phyloP scores from a whole-genome alignment of 2,329 filamentous ascomycete genomes.

The Fusarium abutilonis region DNA sequence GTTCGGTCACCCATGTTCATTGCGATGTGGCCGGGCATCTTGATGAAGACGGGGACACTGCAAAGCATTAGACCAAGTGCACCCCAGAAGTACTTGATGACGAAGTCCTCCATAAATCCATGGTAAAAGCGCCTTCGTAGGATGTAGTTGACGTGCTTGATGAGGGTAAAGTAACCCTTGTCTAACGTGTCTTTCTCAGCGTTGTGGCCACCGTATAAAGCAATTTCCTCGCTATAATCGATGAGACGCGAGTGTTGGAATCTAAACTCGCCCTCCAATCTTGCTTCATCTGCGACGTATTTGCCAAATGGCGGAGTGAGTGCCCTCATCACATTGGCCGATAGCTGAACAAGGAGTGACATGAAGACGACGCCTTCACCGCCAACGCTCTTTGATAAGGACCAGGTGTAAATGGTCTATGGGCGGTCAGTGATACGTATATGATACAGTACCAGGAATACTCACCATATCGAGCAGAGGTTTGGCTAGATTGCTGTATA shows the following conservation, averaged over 20 bases:
- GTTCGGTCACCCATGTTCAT: constrained; percentile 76
- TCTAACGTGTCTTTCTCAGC: constrained; percentile 96
- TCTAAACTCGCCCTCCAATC: constrained; percentile 93
- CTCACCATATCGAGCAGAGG: constrained; percentile 88
- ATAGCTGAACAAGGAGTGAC: constrained; percentile 91
- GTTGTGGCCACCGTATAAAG: constrained; percentile 89
- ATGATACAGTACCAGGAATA: neutral
- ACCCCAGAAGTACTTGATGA: constrained; percentile 99
- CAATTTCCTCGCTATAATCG: constrained; percentile 95
- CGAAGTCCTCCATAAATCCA: constrained; percentile 99
- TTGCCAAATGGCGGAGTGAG: constrained; percentile 96
- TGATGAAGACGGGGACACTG: constrained; percentile 95
- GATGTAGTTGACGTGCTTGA: constrained; percentile 98
- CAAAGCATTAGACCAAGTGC: constrained; percentile 90
- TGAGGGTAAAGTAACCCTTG: constrained; percentile 98
- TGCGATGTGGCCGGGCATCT: constrained; percentile 76
- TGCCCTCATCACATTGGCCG: constrained; percentile 90
- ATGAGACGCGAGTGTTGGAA: constrained; percentile 95
- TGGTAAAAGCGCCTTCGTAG: constrained; percentile 91
- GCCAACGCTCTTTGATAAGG: constrained; percentile 91
- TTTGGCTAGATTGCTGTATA: constrained; percentile 97
- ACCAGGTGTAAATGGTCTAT: constrained; percentile 89
- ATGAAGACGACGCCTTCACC: constrained; percentile 96
- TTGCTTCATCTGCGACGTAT: constrained; percentile 95
- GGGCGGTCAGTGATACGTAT: constrained; percentile 39